These are phyloP conservation scores for Aspergillus clavatus DNA, from an alignment of 2,329 filamentous ascomycete genomes.

Conservation along the genomic window DNA sequence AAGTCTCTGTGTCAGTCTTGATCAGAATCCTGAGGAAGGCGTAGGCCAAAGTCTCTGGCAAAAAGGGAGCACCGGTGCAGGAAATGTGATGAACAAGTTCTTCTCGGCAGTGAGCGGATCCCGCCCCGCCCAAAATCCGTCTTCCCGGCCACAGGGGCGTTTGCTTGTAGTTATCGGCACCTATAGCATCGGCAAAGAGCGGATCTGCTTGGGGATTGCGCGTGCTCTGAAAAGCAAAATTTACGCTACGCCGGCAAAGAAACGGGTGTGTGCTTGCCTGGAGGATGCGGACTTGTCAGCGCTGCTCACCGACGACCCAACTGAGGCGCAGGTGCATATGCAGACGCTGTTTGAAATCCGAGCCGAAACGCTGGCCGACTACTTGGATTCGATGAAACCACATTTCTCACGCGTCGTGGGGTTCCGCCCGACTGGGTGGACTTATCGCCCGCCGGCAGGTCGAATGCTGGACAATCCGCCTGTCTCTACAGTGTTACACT, in stretches of 20 bases:
- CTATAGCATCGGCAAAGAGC: constrained; percentile 96
- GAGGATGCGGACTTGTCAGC: constrained; percentile 76
- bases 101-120: constrained; percentile 45
- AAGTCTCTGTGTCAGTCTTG: constrained; percentile 76
- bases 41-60: constrained; percentile 56
- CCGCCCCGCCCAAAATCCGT: constrained; percentile 20
- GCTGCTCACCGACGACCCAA: constrained; percentile 72
- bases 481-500: constrained; percentile 61
- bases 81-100: constrained; percentile 60
- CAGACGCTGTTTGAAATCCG: constrained; percentile 92
- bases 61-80: constrained; percentile 51
- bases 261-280: constrained; percentile 75
- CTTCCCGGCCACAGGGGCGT: constrained; percentile 52
- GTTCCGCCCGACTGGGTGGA: constrained; percentile 92
- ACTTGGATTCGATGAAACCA: constrained; percentile 72
- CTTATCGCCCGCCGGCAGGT: constrained; percentile 68
- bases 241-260: constrained; percentile 77
- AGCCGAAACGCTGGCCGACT: constrained; percentile 83
- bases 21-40: constrained; percentile 61
- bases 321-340: constrained; percentile 94
- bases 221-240: constrained; percentile 82
- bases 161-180: constrained; percentile 91
- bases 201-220: constrained; percentile 89
- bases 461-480: constrained; percentile 59
- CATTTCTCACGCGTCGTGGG: constrained; percentile 84